Evolutionary conservation across 441 rosid species (phyloP).

Genomic region (Rhodomyrtus psidioides): DNA sequence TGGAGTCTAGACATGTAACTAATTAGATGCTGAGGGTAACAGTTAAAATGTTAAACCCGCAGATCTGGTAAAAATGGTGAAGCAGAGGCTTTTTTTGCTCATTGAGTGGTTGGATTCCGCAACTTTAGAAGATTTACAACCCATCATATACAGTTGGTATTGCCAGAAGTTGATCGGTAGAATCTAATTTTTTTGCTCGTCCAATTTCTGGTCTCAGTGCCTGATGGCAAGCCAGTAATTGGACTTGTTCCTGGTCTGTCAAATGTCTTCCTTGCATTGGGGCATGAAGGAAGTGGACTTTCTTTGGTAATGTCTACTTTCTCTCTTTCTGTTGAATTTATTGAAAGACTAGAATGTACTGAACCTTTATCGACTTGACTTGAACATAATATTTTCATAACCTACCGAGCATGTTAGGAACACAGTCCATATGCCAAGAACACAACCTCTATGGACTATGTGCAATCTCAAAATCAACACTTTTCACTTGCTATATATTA

Average conservation of each 20-base stretch:
- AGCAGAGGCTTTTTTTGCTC: slow-evolving; percentile 56
- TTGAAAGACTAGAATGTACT: no score
- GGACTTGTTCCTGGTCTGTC: slow-evolving; percentile 62
- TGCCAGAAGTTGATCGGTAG: neutral
- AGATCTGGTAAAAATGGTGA: slow-evolving; percentile 47
- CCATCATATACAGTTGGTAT: neutral
- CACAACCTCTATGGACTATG: no score
- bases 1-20: neutral
- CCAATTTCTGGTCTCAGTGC: slow-evolving; percentile 25
- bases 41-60: slow-evolving; percentile 1
- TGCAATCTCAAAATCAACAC: no score
- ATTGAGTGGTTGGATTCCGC: neutral
- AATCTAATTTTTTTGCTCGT: neutral
- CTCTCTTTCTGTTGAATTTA: neutral
- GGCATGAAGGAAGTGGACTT: slow-evolving; percentile 95
- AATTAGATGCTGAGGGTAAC: no score
- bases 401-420: no score
- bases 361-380: no score
- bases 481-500: no score
- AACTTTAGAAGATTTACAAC: neutral
- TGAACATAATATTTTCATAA: no score
- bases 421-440: no score
- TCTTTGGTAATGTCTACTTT: slow-evolving; percentile 50
- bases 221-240: slow-evolving; percentile 84
- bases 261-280: slow-evolving; percentile 67